phyloP scores from a whole-genome alignment of 2,329 filamentous ascomycete species.

The Phialophora tarda region DNA sequence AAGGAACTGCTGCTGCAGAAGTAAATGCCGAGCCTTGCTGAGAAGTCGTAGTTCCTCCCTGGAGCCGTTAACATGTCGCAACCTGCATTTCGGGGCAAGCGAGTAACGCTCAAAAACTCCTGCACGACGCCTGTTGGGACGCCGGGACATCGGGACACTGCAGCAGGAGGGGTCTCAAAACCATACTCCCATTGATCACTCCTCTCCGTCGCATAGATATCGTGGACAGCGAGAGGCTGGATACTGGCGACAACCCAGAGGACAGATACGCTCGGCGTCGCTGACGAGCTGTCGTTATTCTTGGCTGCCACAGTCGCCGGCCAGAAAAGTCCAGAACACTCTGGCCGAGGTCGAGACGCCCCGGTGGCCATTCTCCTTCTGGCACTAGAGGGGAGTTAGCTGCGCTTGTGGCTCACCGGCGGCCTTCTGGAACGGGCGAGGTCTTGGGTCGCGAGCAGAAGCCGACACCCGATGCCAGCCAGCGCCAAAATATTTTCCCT shows the following conservation, averaged over 20 bases:
- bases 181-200: neutral
- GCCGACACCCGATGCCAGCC: neutral
- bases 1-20: neutral
- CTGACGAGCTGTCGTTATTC: neutral
- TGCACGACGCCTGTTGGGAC: too few relatives aligned
- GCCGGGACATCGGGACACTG: too few relatives aligned
- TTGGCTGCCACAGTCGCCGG: neutral
- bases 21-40: neutral
- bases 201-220: neutral
- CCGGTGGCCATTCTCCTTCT: neutral
- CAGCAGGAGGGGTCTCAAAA: too few relatives aligned
- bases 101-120: too few relatives aligned
- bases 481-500: slow-evolving; percentile 12
- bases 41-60: neutral
- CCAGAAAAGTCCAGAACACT: neutral
- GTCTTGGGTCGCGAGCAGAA: slow-evolving; percentile 7
- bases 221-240: neutral
- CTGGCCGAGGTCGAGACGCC: neutral
- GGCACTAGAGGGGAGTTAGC: neutral
- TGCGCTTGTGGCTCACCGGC: neutral
- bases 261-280: neutral
- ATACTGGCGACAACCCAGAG: neutral
- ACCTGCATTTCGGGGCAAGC: too few relatives aligned
- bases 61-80: neutral
- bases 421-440: neutral